Evolutionary conservation across 352 stramenopile genomes (phyloP), one percentile per base, ranked within the genome.

Genomic region (Pythium dissimile): DNA sequence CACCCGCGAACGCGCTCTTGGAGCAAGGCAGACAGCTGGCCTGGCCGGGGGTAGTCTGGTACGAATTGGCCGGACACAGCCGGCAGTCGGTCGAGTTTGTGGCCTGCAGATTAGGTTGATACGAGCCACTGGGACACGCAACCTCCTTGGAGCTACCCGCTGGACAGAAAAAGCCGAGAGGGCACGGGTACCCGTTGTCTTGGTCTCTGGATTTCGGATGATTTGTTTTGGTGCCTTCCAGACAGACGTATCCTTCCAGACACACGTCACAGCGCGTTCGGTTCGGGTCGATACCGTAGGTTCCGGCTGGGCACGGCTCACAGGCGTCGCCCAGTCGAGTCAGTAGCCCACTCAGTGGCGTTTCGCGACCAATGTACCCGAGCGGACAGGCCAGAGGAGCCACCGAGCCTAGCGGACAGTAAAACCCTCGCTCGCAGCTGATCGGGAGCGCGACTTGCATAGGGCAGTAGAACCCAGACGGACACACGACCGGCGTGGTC

Each of bases 171-270:
- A 67, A 62, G 0, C 91, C 92, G 39, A 65, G 62, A 0, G 86
- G 90, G 56, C 90, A 98, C 23, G 73, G 66, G 26, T 96, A 97
- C 0, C 92, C 92, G n/a, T 67, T 68, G 37, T 98, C 84, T n/a
- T 64, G 30, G 8, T 75, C 66, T 35, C 67, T 67, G 21, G 73
- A 80, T 7, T 64, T 37, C 0, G 91, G 91, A 5, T 64, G 66
- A 7, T 66, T 83, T 1, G 84, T 83, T 5, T 67, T 82, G 0
- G 85, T 93, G 2, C 56, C 82, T 13, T 78, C 79, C 5, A 95
- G 62, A 64, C 89, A 98, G 7, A 97, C 84, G 59, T 84, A 97
- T 2, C 91, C 90, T 62, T 85, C 72, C 1, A 78, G 51, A 59
- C 92, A 96, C 5, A 61, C 41, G 0, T 77, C 71, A 44, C 92